These are phyloP conservation scores for Raphidocelis subcapitata DNA, from an alignment of 139 green algal species.

Conservation along the genomic window DNA sequence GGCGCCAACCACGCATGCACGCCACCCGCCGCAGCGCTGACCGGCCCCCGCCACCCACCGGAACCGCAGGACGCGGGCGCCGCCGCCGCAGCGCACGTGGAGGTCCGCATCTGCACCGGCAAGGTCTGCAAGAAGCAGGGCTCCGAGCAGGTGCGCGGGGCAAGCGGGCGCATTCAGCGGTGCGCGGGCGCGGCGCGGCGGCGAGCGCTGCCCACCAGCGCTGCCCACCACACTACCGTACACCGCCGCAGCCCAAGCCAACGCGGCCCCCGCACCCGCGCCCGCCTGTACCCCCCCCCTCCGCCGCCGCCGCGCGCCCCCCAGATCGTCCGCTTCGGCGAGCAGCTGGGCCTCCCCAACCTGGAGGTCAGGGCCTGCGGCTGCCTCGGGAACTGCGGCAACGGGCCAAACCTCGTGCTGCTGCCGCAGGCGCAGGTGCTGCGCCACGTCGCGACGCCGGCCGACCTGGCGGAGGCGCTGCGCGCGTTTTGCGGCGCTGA, in stretches of 20 bases:
- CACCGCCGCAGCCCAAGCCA: no score
- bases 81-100: neutral
- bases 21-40: no score
- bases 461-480: constrained; percentile 32
- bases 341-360: constrained; percentile 42
- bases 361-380: constrained; percentile 28
- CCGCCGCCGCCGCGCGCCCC: no score
- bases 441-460: constrained; percentile 46
- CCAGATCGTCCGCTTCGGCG: constrained; percentile 26
- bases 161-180: no score
- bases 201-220: no score
- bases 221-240: no score
- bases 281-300: no score
- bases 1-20: no score
- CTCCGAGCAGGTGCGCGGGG: constrained; percentile 31
- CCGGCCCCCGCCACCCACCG: no score
- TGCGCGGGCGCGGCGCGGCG: no score
- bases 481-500: neutral
- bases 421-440: constrained; percentile 42
- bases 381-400: constrained; percentile 54
- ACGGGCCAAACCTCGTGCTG: constrained; percentile 63
- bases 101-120: constrained; percentile 42
- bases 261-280: no score
- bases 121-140: constrained; percentile 58
- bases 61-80: neutral